Evolutionary conservation across 2,329 filamentous ascomycete genomes (phyloP).

Genomic region (Aspergillus pseudoglaucus): DNA sequence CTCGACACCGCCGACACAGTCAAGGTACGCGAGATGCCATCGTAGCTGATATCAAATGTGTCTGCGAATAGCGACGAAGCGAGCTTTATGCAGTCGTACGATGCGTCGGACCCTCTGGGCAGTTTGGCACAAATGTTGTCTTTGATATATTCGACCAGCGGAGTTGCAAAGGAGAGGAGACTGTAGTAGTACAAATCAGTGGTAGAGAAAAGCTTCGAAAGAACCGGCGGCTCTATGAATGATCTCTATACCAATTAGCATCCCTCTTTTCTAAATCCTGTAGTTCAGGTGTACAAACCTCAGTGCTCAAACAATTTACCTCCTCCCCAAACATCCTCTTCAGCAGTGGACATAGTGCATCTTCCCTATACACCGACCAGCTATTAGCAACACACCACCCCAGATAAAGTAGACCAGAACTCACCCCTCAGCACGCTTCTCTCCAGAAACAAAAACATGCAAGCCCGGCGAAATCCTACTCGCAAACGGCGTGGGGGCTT

Average conservation of each 20-base stretch:
- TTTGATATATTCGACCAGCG: constrained; percentile 50
- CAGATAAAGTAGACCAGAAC: background rate
- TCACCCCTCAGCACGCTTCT: background rate
- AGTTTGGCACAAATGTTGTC: constrained; percentile 46
- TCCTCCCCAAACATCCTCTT: constrained; percentile 49
- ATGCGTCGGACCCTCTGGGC: constrained; percentile 45
- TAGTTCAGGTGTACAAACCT: constrained; percentile 31
- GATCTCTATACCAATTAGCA: constrained; percentile 39
- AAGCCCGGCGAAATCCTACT: constrained; percentile 73
- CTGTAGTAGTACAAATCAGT: constrained; percentile 66
- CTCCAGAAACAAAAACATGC: constrained; percentile 64
- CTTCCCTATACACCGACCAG: constrained; percentile 29
- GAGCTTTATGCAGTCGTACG: constrained; percentile 12
- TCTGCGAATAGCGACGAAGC: constrained; percentile 47
- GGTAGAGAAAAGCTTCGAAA: constrained; percentile 55
- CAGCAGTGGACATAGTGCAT: constrained; percentile 52
- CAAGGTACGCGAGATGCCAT: constrained; percentile 59
- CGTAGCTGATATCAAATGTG: constrained; percentile 71
- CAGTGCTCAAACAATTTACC: constrained; percentile 49
- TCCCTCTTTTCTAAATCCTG: background rate
- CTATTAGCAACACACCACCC: constrained; percentile 1
- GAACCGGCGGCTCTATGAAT: constrained; percentile 55
- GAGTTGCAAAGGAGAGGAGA: constrained; percentile 51
- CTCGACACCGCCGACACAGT: constrained; percentile 60
- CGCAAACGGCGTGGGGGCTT: constrained; percentile 61